Conservation (phyloP, 2,329 filamentous ascomycete genomes). For the Didymosphaeria variabile region DNA sequence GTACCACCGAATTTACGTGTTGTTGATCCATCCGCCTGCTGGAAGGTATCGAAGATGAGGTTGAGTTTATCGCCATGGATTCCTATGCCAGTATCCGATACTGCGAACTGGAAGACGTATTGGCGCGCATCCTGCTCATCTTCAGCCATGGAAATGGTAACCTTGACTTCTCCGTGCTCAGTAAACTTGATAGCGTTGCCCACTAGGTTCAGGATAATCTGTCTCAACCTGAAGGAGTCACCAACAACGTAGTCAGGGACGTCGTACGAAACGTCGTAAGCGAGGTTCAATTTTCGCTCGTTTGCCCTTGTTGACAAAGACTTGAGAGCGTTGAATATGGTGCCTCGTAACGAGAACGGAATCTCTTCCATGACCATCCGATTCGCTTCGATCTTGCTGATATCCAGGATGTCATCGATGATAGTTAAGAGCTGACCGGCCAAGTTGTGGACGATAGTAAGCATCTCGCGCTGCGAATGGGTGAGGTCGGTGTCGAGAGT, state of each 20-base stretch:
- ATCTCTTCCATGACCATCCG: slow-evolving; percentile 99
- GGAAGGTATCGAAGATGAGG: slow-evolving; percentile 98
- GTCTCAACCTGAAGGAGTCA: slow-evolving; percentile 93
- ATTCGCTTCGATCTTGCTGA: slow-evolving; percentile 86
- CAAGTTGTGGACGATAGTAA: slow-evolving; percentile 96
- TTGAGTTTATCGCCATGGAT: slow-evolving; percentile 95
- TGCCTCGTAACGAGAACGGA: slow-evolving; percentile 91
- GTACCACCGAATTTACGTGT: slow-evolving; percentile 96
- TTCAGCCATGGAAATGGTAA: slow-evolving; percentile 81
- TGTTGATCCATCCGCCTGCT: slow-evolving; percentile 96
- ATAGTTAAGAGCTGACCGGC: slow-evolving; percentile 97
- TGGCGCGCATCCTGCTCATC: slow-evolving; percentile 74
- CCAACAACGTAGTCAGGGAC: slow-evolving; percentile 96
- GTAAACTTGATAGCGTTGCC: slow-evolving; percentile 99
- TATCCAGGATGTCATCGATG: slow-evolving; percentile 81
- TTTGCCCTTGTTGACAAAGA: slow-evolving; percentile 97
- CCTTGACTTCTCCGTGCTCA: slow-evolving; percentile 92
- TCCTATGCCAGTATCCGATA: slow-evolving; percentile 95
- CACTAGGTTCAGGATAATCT: slow-evolving; percentile 96
- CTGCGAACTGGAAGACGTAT: slow-evolving; percentile 94
- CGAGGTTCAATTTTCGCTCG: slow-evolving; percentile 91
- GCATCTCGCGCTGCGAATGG: slow-evolving; percentile 95
- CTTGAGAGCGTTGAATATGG: slow-evolving; percentile 96
- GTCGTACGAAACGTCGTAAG: slow-evolving; percentile 90
- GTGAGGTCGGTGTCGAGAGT: slow-evolving; percentile 94